A percentile compares a stretch with the other conserved stretches of the same genome.
These are phyloP conservation scores for Cardiospermum halicacabum DNA, from an alignment of 345 rosid species.

Conservation along the genomic window DNA sequence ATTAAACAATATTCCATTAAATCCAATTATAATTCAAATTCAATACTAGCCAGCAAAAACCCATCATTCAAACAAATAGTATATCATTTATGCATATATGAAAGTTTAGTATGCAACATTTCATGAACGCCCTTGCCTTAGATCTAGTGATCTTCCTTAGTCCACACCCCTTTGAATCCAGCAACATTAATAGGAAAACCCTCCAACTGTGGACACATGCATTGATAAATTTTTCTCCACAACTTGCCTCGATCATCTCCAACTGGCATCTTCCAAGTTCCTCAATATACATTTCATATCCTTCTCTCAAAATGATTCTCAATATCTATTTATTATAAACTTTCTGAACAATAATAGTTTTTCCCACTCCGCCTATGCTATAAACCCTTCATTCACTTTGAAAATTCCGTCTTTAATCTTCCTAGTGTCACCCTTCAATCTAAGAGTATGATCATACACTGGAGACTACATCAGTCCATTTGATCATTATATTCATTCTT, in stretches of 20 bases:
- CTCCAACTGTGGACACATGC: slow-evolving; percentile 53
- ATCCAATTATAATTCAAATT: too few relatives aligned
- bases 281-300: slow-evolving; percentile 25
- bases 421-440: slow-evolving; percentile 19
- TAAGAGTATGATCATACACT: slow-evolving; percentile 19
- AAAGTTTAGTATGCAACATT: background rate
- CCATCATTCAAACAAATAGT: background rate
- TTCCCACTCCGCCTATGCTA: slow-evolving; percentile 30
- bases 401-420: slow-evolving; percentile 27
- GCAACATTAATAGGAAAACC: slow-evolving; percentile 48
- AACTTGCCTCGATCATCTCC: slow-evolving; percentile 21
- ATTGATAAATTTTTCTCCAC: slow-evolving; percentile 22
- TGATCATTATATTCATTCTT: too few relatives aligned
- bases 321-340: slow-evolving; percentile 13
- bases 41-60: too few relatives aligned
- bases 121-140: background rate
- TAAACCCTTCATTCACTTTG: slow-evolving; percentile 3
- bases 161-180: slow-evolving; percentile 62
- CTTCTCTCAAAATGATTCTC: slow-evolving; percentile 18
- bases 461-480: too few relatives aligned
- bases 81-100: too few relatives aligned
- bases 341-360: slow-evolving; percentile 19
- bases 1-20: too few relatives aligned
- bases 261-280: slow-evolving; percentile 19
- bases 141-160: slow-evolving; percentile 27